Evolutionary conservation across 2,329 filamentous ascomycete genomes (phyloP).

Genomic region (Hypoxylon sp.): DNA sequence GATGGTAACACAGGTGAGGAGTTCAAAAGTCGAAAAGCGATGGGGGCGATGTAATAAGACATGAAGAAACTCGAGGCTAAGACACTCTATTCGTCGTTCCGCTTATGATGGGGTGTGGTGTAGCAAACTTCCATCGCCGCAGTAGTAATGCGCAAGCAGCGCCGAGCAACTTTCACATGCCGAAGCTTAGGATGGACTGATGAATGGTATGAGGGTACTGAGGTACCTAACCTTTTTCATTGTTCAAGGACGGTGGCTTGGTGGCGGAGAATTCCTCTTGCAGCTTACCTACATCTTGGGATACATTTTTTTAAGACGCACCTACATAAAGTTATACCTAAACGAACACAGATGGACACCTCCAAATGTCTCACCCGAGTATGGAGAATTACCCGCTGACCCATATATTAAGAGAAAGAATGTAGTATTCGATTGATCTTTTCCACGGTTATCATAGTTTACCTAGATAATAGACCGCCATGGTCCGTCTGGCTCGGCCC

Average conservation of each 20-base stretch:
- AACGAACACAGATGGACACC: neutral
- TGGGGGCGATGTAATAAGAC: slow-evolving; percentile 20
- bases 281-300: no score
- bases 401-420: neutral
- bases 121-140: slow-evolving; percentile 31
- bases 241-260: neutral
- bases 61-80: slow-evolving; percentile 35
- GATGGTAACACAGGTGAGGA: slow-evolving; percentile 23
- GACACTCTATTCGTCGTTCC: slow-evolving; percentile 27
- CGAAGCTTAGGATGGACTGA: neutral
- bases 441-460: neutral
- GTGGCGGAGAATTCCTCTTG: slow-evolving; percentile 1
- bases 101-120: slow-evolving; percentile 24
- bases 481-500: slow-evolving; percentile 21
- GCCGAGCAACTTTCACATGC: slow-evolving; percentile 35
- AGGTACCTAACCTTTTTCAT: neutral
- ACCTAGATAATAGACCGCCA: slow-evolving; percentile 23
- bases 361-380: neutral
- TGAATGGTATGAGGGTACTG: neutral
- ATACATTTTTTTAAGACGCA: no score
- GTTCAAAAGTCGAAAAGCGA: slow-evolving; percentile 1
- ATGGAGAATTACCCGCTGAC: slow-evolving; percentile 1
- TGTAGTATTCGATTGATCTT: neutral
- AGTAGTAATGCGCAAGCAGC: slow-evolving; percentile 14
- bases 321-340: neutral